Base-by-base conservation (phyloP, 2,329 filamentous ascomycete genomes). In the Basipetospora chlamydospora region DNA sequence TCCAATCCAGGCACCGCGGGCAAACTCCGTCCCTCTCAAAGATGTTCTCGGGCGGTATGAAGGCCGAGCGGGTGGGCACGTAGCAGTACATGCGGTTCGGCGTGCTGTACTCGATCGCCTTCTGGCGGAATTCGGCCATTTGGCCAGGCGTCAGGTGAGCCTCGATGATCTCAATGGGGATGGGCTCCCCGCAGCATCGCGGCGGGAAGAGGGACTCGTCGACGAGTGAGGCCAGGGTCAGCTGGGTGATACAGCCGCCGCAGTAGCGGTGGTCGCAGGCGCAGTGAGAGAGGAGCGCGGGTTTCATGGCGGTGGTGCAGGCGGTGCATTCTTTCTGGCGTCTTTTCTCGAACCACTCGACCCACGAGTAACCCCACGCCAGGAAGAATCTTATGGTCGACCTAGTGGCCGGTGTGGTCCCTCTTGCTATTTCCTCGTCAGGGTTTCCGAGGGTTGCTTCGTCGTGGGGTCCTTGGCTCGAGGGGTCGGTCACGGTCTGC, bases 121-220 rank as follows among this genome's bases (percentile, higher is more conserved):
- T 75, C 2, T 47, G 47, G 8, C 51, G 45, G 41, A 64, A 71
- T 7, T 48, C 26, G 0, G 46, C 41, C 0, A 58, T 39, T 0
- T 69, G 31, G 2, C 57, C 38, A 0, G 42, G 5, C 0, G 53
- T 44, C 0, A 76, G 51, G 32, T 64, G 55, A 2, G 44, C 26
- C 0, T 47, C 48, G 20, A 54, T 55, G 0, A 41, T 34, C 1
- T 49, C 47, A 1, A 66, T 33, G 0, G 58, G 47, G 5, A 76
- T 64, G 0, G 47, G 39, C 18, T 60, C 43, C 0, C 44, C 40
- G 45, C 70, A 75, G 50, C 71, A 77, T 2, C 58, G 56, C 0
- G 71, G 69, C 0, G 71, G 72, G 39, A 72, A 77, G 0, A 69
- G 45, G 0, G 59, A 54, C 38, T 75, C 66, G 41, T 73, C 65